phyloP scores from a whole-genome alignment of 2,329 filamentous ascomycete species.

The Tolypocladium endophyticum region DNA sequence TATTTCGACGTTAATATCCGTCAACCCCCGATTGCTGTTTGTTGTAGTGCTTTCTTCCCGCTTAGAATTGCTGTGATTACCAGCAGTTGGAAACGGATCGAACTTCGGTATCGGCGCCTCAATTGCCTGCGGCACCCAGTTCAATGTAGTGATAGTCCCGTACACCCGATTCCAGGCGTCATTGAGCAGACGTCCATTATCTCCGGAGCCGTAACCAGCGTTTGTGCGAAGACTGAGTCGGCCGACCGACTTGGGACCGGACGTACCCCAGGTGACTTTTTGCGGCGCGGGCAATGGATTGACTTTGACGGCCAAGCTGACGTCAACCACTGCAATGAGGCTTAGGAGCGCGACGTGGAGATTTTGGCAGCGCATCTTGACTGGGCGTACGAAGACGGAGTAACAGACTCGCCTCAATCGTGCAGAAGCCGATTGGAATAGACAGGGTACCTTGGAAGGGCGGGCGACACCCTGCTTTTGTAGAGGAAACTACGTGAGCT shows the following conservation, averaged over 20 bases:
- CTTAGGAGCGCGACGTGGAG: not conserved
- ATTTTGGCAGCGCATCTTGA: not conserved
- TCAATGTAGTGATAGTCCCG: constrained; percentile 33
- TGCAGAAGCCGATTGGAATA: not conserved
- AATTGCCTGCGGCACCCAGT: constrained; percentile 42
- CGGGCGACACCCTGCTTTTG: not conserved
- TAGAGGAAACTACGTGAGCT: not conserved
- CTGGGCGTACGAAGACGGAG: too few relatives aligned
- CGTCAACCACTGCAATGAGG: constrained; percentile 1
- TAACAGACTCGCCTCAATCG: not conserved
- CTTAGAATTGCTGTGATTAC: constrained; percentile 15
- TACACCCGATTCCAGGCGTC: constrained; percentile 40
- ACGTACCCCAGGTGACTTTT: constrained; percentile 13
- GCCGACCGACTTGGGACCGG: constrained; percentile 10
- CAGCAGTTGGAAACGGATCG: constrained; percentile 36
- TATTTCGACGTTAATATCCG: constrained; percentile 32
- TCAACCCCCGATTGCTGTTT: constrained; percentile 18
- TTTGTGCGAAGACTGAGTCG: constrained; percentile 8
- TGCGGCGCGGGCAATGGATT: constrained; percentile 16
- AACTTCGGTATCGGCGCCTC: constrained; percentile 41
- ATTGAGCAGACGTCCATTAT: constrained; percentile 19
- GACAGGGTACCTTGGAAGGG: not conserved
- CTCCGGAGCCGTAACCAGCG: constrained; percentile 2
- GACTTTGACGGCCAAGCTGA: constrained; percentile 11
- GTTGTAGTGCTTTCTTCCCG: constrained; percentile 6